Percentiles rank a stretch among this genome's conserved stretches.
These are phyloP conservation scores for Exophiala mesophila DNA, from an alignment of 2,329 filamentous ascomycete species.

Conservation along the genomic window DNA sequence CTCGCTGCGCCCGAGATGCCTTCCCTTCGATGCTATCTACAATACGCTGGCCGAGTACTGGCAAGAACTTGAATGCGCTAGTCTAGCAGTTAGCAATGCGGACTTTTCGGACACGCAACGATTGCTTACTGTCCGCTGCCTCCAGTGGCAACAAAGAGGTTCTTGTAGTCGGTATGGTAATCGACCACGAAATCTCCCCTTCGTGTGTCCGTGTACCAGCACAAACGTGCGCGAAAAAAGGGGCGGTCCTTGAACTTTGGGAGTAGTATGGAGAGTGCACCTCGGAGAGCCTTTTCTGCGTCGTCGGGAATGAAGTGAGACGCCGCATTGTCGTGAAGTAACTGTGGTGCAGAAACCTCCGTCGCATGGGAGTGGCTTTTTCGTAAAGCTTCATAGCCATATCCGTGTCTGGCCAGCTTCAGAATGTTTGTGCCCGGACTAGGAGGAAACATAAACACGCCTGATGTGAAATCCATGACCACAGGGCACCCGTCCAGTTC, in stretches of 20 bases:
- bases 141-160: conserved; percentile 47
- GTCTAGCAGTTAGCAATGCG: not conserved
- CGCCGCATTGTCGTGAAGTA: conserved; percentile 36
- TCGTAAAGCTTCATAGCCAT: conserved; percentile 60
- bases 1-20: conserved; percentile 48
- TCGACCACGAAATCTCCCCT: conserved; percentile 66
- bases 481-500: conserved; percentile 63
- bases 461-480: conserved; percentile 42
- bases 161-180: conserved; percentile 57
- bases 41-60: conserved; percentile 59
- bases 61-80: conserved; percentile 62
- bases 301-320: conserved; percentile 43
- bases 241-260: conserved; percentile 57
- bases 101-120: not conserved
- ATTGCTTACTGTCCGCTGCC: conserved; percentile 43
- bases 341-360: conserved; percentile 35
- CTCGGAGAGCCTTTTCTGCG: conserved; percentile 57
- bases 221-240: conserved; percentile 59
- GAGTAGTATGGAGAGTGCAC: conserved; percentile 56
- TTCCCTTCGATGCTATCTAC: conserved; percentile 49
- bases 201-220: conserved; percentile 72
- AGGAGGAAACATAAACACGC: conserved; percentile 53
- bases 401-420: conserved; percentile 65
- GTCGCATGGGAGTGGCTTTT: too few species aligned
- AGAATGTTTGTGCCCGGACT: conserved; percentile 49